Base-by-base conservation (phyloP, 2,329 filamentous ascomycete species). In the Sclerotinia nivalis region DNA sequence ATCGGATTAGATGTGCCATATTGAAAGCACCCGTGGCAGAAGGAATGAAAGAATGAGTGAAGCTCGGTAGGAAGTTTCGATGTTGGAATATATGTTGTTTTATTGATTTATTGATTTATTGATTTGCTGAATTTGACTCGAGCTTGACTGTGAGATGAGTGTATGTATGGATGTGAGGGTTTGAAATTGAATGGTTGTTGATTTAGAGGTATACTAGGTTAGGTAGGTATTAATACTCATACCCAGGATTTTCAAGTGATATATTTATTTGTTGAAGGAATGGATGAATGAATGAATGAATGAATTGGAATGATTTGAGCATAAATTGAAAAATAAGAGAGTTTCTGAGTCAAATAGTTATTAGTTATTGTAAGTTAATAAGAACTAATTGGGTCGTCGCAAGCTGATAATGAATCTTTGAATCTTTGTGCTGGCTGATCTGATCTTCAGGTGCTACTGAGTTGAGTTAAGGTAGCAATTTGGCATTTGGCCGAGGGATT, bases 31-130 rank as follows among this genome's bases (percentile, higher is more conserved):
- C 73, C n/a, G 75, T n/a, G 5, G 22, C n/a, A 22, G 62, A 75
- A 34, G 77, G 74, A 37, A 77, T 71, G 68, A 77, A 77, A 13
- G 74, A 76, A 70, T 77, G 72, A 62, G 60, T 73, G 15, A 72
- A 18, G 7, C 18, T 43, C 6, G 73, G 4, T 71, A 72, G 66
- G 70, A 73, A 34, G 15, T 45, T n/a, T 20, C 22, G 9, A 31
- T 15, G 18, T 43, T 66, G 74, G 73, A 72, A 74, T 75, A 43
- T 50, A 4, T 25, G 22, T 25, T n/a, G 45, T 28, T 64, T 50
- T 8, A 55, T 31, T 28, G n/a, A 13, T 31, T 10, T 34, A 34
- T 10, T 50, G 18, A 55, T 20, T 18, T 28, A 34, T 56, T 56
- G 18, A 20, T 20, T 56, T 20, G 25, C 18, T 56, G 54, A 20